These are phyloP conservation scores for Martensiomyces pterosporus DNA, from an alignment of 192 early-diverging fungal genomes.

Conservation along the genomic window DNA sequence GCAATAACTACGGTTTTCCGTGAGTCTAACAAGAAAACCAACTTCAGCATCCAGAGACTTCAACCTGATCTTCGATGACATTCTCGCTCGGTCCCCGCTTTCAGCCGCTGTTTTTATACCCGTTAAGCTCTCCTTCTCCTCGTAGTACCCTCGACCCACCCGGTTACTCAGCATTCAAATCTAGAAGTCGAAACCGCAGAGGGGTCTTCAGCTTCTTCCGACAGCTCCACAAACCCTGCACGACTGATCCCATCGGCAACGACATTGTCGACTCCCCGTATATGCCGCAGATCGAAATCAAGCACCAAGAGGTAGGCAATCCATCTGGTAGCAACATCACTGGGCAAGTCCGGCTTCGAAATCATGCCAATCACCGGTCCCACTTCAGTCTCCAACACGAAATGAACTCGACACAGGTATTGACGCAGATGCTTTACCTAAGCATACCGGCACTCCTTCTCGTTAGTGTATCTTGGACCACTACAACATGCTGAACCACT, in stretches of 20 bases:
- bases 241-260: constrained; percentile 1
- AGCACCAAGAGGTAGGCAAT: background rate
- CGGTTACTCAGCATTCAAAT: background rate
- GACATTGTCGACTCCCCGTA: background rate
- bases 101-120: too few species aligned
- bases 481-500: background rate
- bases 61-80: too few species aligned
- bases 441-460: background rate
- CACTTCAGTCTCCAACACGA: background rate
- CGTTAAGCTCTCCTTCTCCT: too few species aligned
- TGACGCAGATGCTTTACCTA: background rate
- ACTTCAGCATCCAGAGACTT: background rate
- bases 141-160: too few species aligned
- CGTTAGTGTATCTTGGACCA: background rate
- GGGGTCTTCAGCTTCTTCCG: background rate
- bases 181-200: background rate
- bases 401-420: background rate
- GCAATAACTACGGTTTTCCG: too few species aligned
- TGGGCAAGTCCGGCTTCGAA: background rate
- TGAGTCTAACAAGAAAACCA: background rate
- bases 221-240: background rate
- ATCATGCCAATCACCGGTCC: background rate
- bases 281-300: constrained; percentile 1
- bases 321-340: background rate
- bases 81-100: too few species aligned